A percentile compares a stretch with the other conserved stretches of the same genome.
phyloP scores from a whole-genome alignment of 108 stramenopile genomes.

The Cyclotella choctawhatcheeana region DNA sequence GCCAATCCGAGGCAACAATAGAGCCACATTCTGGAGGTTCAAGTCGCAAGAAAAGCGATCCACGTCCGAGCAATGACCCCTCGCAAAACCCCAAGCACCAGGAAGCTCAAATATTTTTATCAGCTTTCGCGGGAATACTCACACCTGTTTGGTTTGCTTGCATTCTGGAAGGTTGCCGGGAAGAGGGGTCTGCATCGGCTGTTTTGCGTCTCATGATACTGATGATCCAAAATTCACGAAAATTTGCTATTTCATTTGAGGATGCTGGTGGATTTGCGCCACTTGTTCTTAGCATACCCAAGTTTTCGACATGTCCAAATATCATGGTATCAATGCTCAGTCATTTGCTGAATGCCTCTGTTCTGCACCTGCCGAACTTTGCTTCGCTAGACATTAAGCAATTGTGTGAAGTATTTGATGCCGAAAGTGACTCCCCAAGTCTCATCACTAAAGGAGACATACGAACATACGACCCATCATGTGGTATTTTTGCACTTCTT shows the following conservation, averaged over 20 bases:
- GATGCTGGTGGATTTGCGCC: constrained; percentile 88
- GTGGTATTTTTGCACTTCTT: constrained; percentile 84
- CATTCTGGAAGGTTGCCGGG: constrained; percentile 86
- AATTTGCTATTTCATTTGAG: constrained; percentile 74
- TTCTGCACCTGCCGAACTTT: constrained; percentile 80
- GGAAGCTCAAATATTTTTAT: constrained; percentile 86
- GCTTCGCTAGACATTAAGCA: constrained; percentile 73
- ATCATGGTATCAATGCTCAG: constrained; percentile 83
- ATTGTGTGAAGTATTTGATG: constrained; percentile 82
- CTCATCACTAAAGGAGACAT: constrained; percentile 39
- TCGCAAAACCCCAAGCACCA: constrained; percentile 76
- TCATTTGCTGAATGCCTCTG: constrained; percentile 79
- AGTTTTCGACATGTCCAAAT: constrained; percentile 84
- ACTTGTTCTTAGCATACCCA: constrained; percentile 83
- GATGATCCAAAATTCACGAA: constrained; percentile 83
- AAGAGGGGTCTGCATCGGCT: constrained; percentile 86
- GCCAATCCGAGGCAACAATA: constrained; percentile 43
- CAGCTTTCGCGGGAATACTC: constrained; percentile 84
- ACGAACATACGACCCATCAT: constrained; percentile 65
- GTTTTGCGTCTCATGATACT: constrained; percentile 87
- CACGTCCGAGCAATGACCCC: constrained; percentile 39
- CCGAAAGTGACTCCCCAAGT: constrained; percentile 62
- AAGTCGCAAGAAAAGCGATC: constrained; percentile 50
- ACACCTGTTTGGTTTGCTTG: constrained; percentile 93
- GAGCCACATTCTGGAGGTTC: constrained; percentile 82